These are phyloP conservation scores for Lichtheimia corymbifera DNA, from an alignment of 371 early-diverging fungal species.

Conservation along the genomic window DNA sequence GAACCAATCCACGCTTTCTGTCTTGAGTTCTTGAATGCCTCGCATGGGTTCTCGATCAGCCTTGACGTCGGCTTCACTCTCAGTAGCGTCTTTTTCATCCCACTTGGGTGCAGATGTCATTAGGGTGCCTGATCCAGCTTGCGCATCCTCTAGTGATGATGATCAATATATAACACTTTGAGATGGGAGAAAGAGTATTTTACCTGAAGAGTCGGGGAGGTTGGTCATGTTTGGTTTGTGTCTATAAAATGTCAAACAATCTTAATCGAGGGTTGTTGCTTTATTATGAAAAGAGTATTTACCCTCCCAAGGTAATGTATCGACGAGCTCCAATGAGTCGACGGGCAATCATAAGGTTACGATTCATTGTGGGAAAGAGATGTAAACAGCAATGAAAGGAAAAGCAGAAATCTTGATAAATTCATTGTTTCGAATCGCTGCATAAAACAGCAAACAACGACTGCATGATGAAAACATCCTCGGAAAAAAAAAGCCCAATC, in stretches of 20 bases:
- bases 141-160: too few species aligned
- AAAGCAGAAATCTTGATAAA: neutral
- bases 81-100: conserved; percentile 22
- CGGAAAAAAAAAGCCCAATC: too few species aligned
- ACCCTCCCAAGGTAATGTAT: conserved; percentile 3
- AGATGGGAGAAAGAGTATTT: too few species aligned
- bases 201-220: neutral
- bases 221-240: conserved; percentile 8
- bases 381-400: neutral
- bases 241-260: neutral
- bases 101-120: conserved; percentile 23
- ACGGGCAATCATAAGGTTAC: neutral
- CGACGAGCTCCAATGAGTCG: neutral
- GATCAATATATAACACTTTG: too few species aligned
- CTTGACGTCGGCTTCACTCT: conserved; percentile 21
- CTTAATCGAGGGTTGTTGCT: neutral
- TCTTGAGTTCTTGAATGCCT: conserved; percentile 13
- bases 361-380: conserved; percentile 5
- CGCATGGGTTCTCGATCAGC: conserved; percentile 21
- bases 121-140: neutral
- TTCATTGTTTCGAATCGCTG: neutral
- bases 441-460: neutral
- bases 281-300: neutral
- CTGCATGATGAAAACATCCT: neutral
- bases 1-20: conserved; percentile 13